A percentile compares a stretch with the other conserved stretches of the same genome.
Conservation (phyloP, 257 asterid genomes). For the Datura wrightii region DNA sequence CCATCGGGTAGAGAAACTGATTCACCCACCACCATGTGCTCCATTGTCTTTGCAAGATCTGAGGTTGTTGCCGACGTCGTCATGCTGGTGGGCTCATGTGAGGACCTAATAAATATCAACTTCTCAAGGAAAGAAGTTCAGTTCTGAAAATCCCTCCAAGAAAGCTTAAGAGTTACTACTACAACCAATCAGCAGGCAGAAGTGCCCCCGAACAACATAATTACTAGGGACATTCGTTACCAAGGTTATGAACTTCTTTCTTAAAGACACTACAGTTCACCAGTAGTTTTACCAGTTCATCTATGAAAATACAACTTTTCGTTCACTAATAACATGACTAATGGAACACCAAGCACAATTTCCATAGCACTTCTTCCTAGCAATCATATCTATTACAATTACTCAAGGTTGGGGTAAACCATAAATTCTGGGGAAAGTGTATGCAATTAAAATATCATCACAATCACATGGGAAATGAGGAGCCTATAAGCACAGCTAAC, state of each 20-base stretch:
- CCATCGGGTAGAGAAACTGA: not conserved
- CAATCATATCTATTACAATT: not conserved
- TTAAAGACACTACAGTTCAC: not conserved
- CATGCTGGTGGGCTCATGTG: not conserved
- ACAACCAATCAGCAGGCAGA: not conserved
- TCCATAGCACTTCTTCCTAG: not conserved
- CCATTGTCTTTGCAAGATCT: not conserved
- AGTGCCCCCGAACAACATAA: conserved; percentile 8
- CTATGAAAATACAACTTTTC: not conserved
- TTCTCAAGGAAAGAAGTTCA: not conserved
- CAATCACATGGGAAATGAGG: not conserved
- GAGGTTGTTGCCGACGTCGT: not conserved
- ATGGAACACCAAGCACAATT: not conserved
- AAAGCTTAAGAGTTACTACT: not conserved
- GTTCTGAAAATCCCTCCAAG: not conserved
- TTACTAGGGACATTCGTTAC: not conserved
- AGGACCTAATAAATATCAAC: not conserved
- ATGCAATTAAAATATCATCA: conserved; percentile 5
- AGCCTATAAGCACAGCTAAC: not conserved
- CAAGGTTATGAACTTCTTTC: not conserved
- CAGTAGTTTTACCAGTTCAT: not conserved
- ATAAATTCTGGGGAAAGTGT: not conserved
- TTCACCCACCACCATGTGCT: not conserved
- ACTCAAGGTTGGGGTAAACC: not conserved
- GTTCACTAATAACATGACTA: not conserved